A percentile compares a stretch with the other conserved stretches of the same genome.
These are phyloP conservation scores for Graphium sp. DNA, from an alignment of 2,329 filamentous ascomycete species.

Conservation along the genomic window DNA sequence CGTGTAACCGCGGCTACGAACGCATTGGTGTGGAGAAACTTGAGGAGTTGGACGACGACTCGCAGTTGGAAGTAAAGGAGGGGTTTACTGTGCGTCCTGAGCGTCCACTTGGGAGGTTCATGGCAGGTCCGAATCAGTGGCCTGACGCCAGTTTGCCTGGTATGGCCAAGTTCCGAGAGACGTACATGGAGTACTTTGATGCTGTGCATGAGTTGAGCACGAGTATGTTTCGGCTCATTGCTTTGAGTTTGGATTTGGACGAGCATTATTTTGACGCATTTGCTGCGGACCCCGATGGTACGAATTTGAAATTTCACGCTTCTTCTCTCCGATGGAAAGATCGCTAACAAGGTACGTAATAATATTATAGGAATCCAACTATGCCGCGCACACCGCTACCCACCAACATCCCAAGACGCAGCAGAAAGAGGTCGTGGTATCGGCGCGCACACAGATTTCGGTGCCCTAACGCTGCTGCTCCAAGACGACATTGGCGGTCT, in stretches of 20 bases:
- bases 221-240: background rate
- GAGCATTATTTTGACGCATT: conserved; percentile 22
- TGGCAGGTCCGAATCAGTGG: too few species aligned
- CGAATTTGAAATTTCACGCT: background rate
- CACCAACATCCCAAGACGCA: conserved; percentile 18
- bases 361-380: conserved; percentile 11
- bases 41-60: conserved; percentile 16
- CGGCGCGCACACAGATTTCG: conserved; percentile 37
- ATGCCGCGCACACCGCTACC: conserved; percentile 35
- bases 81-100: conserved; percentile 8
- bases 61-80: conserved; percentile 27
- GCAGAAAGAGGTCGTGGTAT: conserved; percentile 17
- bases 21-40: conserved; percentile 25
- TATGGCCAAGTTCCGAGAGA: too few species aligned
- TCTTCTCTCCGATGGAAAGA: background rate
- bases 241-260: conserved; percentile 21
- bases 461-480: conserved; percentile 36
- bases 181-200: too few species aligned
- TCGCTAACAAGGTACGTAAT: background rate
- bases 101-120: too few species aligned
- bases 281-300: conserved; percentile 21
- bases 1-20: conserved; percentile 31
- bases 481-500: conserved; percentile 32
- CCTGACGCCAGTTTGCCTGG: too few species aligned
- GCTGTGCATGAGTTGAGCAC: background rate